Evolutionary conservation across 202 grass and related monocot genomes (phyloP), one percentile per base, ranked within the genome.

Genomic region (Brachypodium distachyon): DNA sequence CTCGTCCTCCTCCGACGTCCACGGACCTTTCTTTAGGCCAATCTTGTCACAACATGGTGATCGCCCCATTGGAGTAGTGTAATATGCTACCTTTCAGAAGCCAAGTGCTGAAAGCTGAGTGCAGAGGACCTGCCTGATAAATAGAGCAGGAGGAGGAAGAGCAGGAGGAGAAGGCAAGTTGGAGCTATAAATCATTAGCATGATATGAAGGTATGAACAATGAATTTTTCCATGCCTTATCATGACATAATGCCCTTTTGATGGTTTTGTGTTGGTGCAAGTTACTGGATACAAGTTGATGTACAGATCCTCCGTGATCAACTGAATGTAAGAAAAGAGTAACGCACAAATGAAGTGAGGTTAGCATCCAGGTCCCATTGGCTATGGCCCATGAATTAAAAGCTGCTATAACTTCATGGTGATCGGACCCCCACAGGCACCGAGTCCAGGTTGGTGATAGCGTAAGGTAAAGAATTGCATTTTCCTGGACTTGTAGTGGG

Each of bases 41-140:
- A 93, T 82, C 86, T 97, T 93, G 59, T 97, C 93, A 64, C 93
- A 97, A 71, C 90, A 97, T 11, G 90, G 93, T 43, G 93, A 97
- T 22, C 90, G 83, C 39, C 93, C 93, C 93, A 97, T 97, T 70
- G 62, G 73, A 57, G 70, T 54, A 70, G 63, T 64, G 76, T 39
- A 52, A 51, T 63, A 41, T 76, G 77, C 23, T 76, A 31, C 53
- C 55, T 71, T 70, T 53, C 31, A 32, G 70, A 84, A 84, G 55
- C 73, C 63, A 65, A 47, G 62, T 64, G 39, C 39, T 81, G 70
- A 47, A 36, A 83, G 18, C 55, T 65, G 44, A 84, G 70, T 72
- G 70, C 56, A 31, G 80, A 74, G 75, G 46, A 33, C 32, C 37
- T 63, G 56, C 56, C 74, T 41, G 74, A 80, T 83, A 78, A 78